Conservation (phyloP, 768 basidiomycete genomes). For the Tephrocybe sp. region DNA sequence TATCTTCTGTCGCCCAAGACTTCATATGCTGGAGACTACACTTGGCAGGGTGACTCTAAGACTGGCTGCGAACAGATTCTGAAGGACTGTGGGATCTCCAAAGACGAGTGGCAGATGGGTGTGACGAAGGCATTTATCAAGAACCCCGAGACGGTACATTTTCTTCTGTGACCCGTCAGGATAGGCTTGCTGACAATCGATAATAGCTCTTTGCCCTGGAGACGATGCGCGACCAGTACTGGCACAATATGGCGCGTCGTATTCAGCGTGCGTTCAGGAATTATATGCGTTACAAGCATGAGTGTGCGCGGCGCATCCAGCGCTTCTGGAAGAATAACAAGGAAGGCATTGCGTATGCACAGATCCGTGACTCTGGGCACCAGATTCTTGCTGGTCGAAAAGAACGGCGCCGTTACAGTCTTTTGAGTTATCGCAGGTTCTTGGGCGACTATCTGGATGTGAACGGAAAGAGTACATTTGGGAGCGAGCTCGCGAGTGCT, state of each 20-base stretch:
- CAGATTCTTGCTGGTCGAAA: conserved; percentile 89
- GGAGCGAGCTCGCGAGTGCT: conserved; percentile 68
- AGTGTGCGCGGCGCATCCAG: conserved; percentile 93
- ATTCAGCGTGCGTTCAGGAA: conserved; percentile 97
- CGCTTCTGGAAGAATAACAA: conserved; percentile 99
- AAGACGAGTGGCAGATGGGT: conserved; percentile 99
- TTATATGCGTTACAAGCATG: conserved; percentile 93
- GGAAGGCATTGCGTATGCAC: conserved; percentile 84
- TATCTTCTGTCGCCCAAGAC: conserved; percentile 94
- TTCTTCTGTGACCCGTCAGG: not conserved
- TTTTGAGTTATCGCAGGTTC: conserved; percentile 92
- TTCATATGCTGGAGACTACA: conserved; percentile 98
- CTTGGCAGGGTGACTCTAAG: conserved; percentile 87
- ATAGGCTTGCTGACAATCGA: conserved; percentile 8
- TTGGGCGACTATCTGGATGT: conserved; percentile 95
- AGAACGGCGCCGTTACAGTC: conserved; percentile 90
- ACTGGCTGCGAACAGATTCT: conserved; percentile 93
- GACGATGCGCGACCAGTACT: conserved; percentile 98
- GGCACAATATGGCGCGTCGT: conserved; percentile 99
- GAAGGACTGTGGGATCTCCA: conserved; percentile 92
- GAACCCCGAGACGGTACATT: conserved; percentile 91
- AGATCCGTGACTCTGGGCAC: conserved; percentile 94
- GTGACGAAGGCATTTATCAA: conserved; percentile 99
- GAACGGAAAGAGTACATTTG: conserved; percentile 77
- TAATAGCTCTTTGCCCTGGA: conserved; percentile 94